Conservation (phyloP, 305 asterid species). For the Solanum hybrid region DNA sequence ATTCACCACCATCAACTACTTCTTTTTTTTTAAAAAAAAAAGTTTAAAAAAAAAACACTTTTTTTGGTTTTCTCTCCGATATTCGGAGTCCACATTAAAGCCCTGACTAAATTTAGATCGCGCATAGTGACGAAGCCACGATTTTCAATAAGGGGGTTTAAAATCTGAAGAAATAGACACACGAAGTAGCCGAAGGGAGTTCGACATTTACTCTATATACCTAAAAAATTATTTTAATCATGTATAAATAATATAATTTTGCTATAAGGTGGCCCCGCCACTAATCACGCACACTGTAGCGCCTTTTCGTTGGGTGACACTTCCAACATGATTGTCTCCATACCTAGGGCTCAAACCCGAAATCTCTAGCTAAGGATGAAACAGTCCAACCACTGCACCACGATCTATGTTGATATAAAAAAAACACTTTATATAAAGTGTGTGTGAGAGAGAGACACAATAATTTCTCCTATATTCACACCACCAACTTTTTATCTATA, state of each 20-base stretch:
- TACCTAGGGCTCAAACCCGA: fast-evolving
- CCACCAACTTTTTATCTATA: neutral
- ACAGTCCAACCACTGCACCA: no score
- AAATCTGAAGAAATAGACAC: neutral
- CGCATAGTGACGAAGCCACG: fast-evolving
- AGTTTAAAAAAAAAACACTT: neutral
- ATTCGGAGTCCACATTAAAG: no score
- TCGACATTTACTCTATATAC: fast-evolving
- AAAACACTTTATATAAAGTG: no score
- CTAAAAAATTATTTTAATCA: no score
- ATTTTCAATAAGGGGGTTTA: neutral
- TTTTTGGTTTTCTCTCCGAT: neutral
- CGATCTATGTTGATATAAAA: no score
- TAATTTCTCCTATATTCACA: neutral
- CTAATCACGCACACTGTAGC: fast-evolving
- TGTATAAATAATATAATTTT: no score
- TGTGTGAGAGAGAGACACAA: neutral
- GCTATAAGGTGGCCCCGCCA: neutral
- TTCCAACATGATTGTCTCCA: no score
- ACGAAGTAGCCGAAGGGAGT: neutral
- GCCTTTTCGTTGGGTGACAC: neutral
- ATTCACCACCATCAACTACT: neutral
- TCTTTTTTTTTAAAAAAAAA: neutral
- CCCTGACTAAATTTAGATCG: no score
- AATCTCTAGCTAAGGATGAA: neutral